Evolutionary conservation across 176 grass and related monocot species (phyloP), one percentile per base, ranked within the genome.

Genomic region (Lolium perenne): DNA sequence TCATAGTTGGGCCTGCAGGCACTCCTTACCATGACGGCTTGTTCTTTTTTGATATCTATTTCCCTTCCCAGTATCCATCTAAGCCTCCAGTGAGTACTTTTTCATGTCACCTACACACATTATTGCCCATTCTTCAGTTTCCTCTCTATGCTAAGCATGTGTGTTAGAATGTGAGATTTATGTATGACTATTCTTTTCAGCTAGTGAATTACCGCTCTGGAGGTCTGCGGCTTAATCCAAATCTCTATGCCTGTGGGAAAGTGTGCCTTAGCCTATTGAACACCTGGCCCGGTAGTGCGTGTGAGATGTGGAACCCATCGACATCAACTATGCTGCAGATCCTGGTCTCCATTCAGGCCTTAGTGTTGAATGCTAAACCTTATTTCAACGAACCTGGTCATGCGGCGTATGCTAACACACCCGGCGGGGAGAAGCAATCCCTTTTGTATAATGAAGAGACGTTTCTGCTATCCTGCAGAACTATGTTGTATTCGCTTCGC

Each of bases 231-330:
- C 67, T 97, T 73, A 98, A 98, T 60, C 95, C 93, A 69, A 98
- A 98, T 86, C 90, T 98, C 20, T 95, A 95, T 80, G 69, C 63
- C 3, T 88, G 81, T 80, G 95, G 87, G 21, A 93, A 88, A 71
- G 93, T 98, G 49, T 98, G 95, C 65, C 93, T 98, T 72, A 95
- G 95, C 85, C 91, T 98, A 46, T 89, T 98, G 47, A 92, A 95
- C 66, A 95, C 93, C 18, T 98, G 93, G 93, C 23, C 40, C 7
- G 93, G 93, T 51, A 79, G n/a, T 8, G 93, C 74, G 70, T 93
- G 85, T 55, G 95, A 97, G 84, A 92, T 45, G 84, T 94, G 95
- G 95, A 90, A 85, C 61, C 83, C 89, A 13, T 74, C 80, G 48
- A 87, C 83, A 59, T 93, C 91, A 47, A 93, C 89, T 62, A 90